Conservation (phyloP, 345 rosid genomes). For the Eucalyptus shirleyi region DNA sequence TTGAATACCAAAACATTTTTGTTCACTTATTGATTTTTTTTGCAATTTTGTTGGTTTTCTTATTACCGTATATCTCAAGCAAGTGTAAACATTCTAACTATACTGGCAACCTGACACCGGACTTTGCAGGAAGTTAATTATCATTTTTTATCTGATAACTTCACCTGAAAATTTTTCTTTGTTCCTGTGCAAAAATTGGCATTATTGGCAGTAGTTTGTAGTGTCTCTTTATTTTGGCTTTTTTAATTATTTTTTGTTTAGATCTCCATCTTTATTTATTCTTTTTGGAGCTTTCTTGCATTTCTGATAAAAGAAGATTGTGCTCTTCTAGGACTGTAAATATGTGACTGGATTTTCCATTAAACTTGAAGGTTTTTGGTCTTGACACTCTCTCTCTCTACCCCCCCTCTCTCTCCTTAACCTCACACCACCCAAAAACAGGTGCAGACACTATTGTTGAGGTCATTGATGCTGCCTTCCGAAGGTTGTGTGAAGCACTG, state of each 20-base stretch:
- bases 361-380: not conserved
- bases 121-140: not conserved
- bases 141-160: not conserved
- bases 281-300: not conserved
- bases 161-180: not conserved
- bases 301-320: not conserved
- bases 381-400: slow-evolving; percentile 1
- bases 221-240: not conserved
- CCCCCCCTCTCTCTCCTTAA: not conserved
- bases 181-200: not conserved
- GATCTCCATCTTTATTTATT: not conserved
- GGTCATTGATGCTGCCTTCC: slow-evolving; percentile 39
- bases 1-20: not conserved
- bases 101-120: not conserved
- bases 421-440: slow-evolving; percentile 3
- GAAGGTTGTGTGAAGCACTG: slow-evolving; percentile 49
- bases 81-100: not conserved
- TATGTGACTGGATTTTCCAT: not conserved
- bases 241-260: not conserved
- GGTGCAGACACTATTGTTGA: slow-evolving; percentile 47
- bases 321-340: not conserved
- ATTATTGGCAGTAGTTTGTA: not conserved
- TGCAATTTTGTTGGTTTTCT: not conserved
- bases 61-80: not conserved
- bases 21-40: not conserved